A percentile compares a stretch with the other conserved stretches of the same genome.
phyloP scores from a whole-genome alignment of 2,329 filamentous ascomycete species.

The Westerdykella sp. region DNA sequence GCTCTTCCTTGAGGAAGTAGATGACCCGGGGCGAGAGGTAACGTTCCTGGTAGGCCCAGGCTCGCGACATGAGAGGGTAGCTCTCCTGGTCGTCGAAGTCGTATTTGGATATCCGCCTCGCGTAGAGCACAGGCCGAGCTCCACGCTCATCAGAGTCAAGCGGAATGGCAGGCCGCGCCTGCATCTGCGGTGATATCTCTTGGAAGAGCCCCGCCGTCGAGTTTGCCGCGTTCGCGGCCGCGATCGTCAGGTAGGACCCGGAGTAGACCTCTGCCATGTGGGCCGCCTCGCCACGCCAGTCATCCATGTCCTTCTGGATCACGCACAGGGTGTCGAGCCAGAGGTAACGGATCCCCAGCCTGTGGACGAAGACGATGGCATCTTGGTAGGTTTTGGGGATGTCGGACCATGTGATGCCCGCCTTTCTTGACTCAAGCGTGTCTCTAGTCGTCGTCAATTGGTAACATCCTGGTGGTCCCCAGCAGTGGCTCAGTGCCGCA shows the following conservation, averaged over 20 bases:
- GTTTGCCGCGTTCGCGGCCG: background rate
- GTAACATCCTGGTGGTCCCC: background rate
- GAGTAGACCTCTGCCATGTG: background rate
- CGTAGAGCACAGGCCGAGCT: background rate
- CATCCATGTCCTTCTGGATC: background rate
- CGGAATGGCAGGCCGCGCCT: background rate
- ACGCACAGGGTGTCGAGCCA: slow-evolving; percentile 20
- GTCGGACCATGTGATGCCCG: slow-evolving; percentile 3
- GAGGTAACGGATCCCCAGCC: slow-evolving; percentile 13
- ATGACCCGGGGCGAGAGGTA: slow-evolving; percentile 1
- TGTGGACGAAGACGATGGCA: slow-evolving; percentile 11
- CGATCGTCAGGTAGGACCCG: background rate
- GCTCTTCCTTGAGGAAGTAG: background rate
- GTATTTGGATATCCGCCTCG: background rate
- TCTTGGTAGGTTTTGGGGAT: slow-evolving; percentile 18
- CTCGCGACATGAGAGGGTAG: background rate
- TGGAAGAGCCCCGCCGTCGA: background rate
- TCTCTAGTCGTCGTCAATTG: background rate
- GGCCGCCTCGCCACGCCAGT: background rate
- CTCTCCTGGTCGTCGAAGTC: background rate
- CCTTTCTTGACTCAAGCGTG: background rate
- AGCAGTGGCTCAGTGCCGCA: background rate
- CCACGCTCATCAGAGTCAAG: background rate
- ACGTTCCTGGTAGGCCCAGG: slow-evolving; percentile 1
- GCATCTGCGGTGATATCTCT: background rate